Conservation (phyloP, 2,329 filamentous ascomycete genomes). For the Paecilomyces fulvus region DNA sequence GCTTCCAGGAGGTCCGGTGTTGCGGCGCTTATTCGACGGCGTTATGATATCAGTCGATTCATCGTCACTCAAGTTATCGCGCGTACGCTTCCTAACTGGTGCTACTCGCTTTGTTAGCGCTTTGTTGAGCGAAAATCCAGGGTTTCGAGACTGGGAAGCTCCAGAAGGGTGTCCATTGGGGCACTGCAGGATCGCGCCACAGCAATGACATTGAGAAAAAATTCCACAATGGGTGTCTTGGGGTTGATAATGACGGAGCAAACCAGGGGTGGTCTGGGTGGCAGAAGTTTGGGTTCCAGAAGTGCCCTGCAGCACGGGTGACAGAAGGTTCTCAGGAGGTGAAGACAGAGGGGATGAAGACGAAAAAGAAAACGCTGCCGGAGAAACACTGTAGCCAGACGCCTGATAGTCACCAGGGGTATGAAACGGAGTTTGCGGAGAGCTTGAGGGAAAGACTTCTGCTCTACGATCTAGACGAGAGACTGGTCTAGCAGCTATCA, state of each 20-base stretch:
- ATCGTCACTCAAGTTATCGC: conserved; percentile 6
- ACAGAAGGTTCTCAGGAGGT: not conserved
- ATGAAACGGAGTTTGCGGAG: not conserved
- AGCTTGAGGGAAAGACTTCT: not conserved
- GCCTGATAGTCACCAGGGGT: not conserved
- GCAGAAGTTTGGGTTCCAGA: not conserved
- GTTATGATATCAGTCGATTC: conserved; percentile 5
- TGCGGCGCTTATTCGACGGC: conserved; percentile 15
- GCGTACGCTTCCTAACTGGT: conserved; percentile 13
- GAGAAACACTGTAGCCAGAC: not conserved
- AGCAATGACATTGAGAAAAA: conserved; percentile 5
- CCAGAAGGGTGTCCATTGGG: conserved; percentile 6
- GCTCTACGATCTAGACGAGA: not conserved
- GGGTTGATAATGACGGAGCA: not conserved
- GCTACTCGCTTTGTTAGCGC: conserved; percentile 1
- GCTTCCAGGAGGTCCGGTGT: conserved; percentile 14
- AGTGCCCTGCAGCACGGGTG: not conserved
- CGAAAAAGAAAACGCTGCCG: not conserved
- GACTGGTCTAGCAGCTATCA: not conserved
- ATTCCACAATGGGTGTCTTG: not conserved
- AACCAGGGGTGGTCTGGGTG: conserved; percentile 4
- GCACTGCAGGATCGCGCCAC: conserved; percentile 5
- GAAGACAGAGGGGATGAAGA: not conserved
- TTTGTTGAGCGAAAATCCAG: not conserved
- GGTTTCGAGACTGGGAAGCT: conserved; percentile 1